Conservation (phyloP, 2,329 filamentous ascomycete genomes). For the Septoria petroselini region DNA sequence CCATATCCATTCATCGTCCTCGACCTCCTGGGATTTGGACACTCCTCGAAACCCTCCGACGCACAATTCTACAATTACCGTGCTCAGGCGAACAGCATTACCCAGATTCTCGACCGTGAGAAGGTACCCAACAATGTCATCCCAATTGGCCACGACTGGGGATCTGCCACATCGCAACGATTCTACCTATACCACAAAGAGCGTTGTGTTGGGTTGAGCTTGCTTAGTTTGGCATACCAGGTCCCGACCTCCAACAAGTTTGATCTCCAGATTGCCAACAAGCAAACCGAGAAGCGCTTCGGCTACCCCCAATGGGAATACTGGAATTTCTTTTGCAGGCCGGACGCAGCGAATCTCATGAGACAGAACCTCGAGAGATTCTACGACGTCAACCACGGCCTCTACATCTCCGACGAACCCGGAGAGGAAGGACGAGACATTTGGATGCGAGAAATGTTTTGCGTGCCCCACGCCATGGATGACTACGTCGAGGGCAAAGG, state of each 20-base stretch:
- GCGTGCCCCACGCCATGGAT: conserved; percentile 39
- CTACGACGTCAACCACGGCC: conserved; percentile 31
- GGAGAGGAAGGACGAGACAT: conserved; percentile 31
- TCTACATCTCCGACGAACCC: conserved; percentile 20
- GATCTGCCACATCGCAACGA: conserved; percentile 42
- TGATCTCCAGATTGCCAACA: conserved; percentile 40
- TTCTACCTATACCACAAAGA: conserved; percentile 45
- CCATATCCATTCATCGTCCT: conserved; percentile 38
- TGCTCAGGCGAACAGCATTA: conserved; percentile 39
- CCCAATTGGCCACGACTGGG: conserved; percentile 32
- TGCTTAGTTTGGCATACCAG: conserved; percentile 46
- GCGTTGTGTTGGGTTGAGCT: conserved; percentile 43
- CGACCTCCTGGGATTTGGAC: conserved; percentile 42
- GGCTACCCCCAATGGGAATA: conserved; percentile 45
- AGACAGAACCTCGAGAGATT: conserved; percentile 27
- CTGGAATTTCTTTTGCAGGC: conserved; percentile 46
- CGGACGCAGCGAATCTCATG: conserved; percentile 27
- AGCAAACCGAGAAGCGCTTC: conserved; percentile 34
- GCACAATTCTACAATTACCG: conserved; percentile 39
- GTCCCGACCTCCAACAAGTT: conserved; percentile 35
- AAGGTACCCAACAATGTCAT: conserved; percentile 21
- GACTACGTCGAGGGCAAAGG: conserved; percentile 28
- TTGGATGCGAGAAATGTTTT: conserved; percentile 41
- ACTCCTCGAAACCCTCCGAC: conserved; percentile 44
- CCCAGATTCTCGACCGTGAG: conserved; percentile 45